A percentile compares a stretch with the other conserved stretches of the same genome.
Conservation (phyloP, 331 rosid species). For the Dryas integrifolia region DNA sequence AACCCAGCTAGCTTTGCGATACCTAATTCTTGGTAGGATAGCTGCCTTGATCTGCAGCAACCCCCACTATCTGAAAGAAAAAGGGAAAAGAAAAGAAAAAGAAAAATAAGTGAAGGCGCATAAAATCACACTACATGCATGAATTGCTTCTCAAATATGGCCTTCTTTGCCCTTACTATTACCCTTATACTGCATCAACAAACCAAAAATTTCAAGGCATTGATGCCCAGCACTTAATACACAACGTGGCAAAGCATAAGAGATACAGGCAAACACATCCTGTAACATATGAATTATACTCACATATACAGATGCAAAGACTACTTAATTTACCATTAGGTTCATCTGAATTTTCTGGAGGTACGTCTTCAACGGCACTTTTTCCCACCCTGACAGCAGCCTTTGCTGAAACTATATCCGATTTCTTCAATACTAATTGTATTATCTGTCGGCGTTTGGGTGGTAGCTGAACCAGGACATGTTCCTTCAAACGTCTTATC, state of each 20-base stretch:
- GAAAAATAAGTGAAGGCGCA: neutral
- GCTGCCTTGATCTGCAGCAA: slow-evolving; percentile 40
- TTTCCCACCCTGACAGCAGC: slow-evolving; percentile 47
- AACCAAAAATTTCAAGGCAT: slow-evolving; percentile 6
- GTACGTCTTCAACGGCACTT: slow-evolving; percentile 37
- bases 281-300: slow-evolving; percentile 3
- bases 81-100: slow-evolving; percentile 6
- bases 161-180: neutral
- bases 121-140: neutral
- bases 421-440: slow-evolving; percentile 58
- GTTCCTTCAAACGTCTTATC: slow-evolving; percentile 96
- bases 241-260: neutral
- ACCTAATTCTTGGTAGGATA: slow-evolving; percentile 79
- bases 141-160: neutral
- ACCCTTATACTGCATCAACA: neutral
- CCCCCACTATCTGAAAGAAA: slow-evolving; percentile 35
- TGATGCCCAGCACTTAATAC: neutral
- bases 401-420: slow-evolving; percentile 81
- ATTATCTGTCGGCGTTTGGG: slow-evolving; percentile 90
- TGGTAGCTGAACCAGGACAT: slow-evolving; percentile 79
- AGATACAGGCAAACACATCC: neutral
- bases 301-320: slow-evolving; percentile 8
- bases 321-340: slow-evolving; percentile 48
- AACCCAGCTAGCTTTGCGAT: slow-evolving; percentile 87
- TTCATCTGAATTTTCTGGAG: slow-evolving; percentile 43